Conservation (phyloP, 2,329 filamentous ascomycete genomes). For the Diaporthe sp. region DNA sequence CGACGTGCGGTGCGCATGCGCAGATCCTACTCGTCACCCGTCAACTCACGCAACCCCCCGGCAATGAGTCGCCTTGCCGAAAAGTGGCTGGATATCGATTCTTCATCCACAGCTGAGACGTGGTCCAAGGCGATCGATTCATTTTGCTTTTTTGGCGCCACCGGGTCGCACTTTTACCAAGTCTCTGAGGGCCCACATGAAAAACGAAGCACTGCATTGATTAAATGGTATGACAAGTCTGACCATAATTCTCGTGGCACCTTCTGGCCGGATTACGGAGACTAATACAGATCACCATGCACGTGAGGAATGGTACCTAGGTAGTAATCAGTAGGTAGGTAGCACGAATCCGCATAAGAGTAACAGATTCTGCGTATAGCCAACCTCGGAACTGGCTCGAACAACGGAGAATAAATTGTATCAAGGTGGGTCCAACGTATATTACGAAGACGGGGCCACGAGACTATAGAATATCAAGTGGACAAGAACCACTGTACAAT, state of each 20-base stretch:
- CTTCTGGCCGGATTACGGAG: not conserved
- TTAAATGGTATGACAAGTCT: slow-evolving; percentile 4
- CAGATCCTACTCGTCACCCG: not conserved
- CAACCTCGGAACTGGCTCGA: not conserved
- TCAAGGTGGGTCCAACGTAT: not conserved
- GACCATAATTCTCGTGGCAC: not conserved
- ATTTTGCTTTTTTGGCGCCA: slow-evolving; percentile 7
- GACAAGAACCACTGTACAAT: not conserved
- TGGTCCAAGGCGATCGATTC: not conserved
- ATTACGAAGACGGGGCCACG: not conserved
- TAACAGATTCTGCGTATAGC: not conserved
- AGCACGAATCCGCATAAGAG: not conserved
- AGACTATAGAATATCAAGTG: not conserved
- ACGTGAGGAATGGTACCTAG: not conserved
- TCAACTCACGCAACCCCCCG: not conserved
- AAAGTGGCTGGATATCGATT: slow-evolving; percentile 3
- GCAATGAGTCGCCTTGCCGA: slow-evolving; percentile 1
- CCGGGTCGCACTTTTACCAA: not conserved
- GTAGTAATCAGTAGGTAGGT: not conserved
- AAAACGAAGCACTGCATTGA: slow-evolving; percentile 12
- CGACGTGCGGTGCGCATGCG: too few species aligned
- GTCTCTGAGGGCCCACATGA: not conserved
- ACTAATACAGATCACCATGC: too few species aligned
- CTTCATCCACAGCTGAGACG: not conserved
- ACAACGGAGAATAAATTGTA: not conserved